Percentiles rank a stretch among this genome's conserved stretches.
These are phyloP conservation scores for Novymonas esmeraldas DNA, from an alignment of 208 protist species.

Conservation along the genomic window DNA sequence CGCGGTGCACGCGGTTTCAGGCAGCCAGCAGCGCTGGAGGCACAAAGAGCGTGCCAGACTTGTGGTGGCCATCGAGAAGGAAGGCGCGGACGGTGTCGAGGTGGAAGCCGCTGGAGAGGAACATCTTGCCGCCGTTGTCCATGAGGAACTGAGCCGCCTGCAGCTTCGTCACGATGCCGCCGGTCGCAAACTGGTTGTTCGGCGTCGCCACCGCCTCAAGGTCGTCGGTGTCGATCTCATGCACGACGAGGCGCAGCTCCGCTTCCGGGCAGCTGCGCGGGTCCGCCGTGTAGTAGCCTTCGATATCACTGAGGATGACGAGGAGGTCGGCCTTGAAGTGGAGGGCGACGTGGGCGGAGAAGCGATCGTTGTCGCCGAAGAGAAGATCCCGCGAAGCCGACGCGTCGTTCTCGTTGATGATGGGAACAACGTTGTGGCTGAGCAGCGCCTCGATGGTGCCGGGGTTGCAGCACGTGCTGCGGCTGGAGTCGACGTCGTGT, in stretches of 20 bases:
- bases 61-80: slow-evolving; percentile 21
- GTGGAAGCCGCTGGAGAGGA: slow-evolving; percentile 34
- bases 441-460: slow-evolving; percentile 43
- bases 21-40: not conserved
- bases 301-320: slow-evolving; percentile 88
- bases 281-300: slow-evolving; percentile 76
- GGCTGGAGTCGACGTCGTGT: slow-evolving; percentile 56
- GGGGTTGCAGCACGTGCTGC: slow-evolving; percentile 55
- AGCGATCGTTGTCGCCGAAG: slow-evolving; percentile 69
- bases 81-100: slow-evolving; percentile 25
- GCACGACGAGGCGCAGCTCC: slow-evolving; percentile 25
- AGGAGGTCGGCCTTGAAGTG: slow-evolving; percentile 69
- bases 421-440: slow-evolving; percentile 60
- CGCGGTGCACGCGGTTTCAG: too few relatives aligned
- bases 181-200: slow-evolving; percentile 36
- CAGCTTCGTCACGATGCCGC: slow-evolving; percentile 50
- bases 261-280: slow-evolving; percentile 39
- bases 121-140: slow-evolving; percentile 30
- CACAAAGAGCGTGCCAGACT: slow-evolving; percentile 28
- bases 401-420: slow-evolving; percentile 47
- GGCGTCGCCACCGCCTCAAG: slow-evolving; percentile 30
- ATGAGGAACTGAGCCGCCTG: slow-evolving; percentile 40
- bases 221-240: slow-evolving; percentile 17
- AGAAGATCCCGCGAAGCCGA: slow-evolving; percentile 44
- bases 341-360: slow-evolving; percentile 58